Base-by-base conservation (phyloP, 2,329 filamentous ascomycete species). In the Calycina herbarum region DNA sequence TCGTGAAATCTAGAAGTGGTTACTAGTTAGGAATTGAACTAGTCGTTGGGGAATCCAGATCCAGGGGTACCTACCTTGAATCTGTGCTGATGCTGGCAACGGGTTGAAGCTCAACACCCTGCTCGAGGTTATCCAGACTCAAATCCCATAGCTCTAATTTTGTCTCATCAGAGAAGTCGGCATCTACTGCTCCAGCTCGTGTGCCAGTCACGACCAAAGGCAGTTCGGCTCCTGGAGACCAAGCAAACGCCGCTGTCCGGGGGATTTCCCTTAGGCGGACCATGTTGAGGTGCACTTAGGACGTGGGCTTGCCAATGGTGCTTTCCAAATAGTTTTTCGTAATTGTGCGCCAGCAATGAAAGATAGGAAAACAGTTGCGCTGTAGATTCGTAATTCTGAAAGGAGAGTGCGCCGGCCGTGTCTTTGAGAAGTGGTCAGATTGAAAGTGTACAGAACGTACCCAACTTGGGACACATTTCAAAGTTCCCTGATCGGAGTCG, bases 101-200 rank as follows among this genome's bases (percentile, higher is more conserved):
- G 67, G 95, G 93, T 78, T 94, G 89, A 64, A 97, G 87, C 81
- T 98, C 95, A 63, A 92, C 83, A 64, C 88, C 89, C 75, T 91
- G 88, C 67, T 90, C 85, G 68, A 87, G 80, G 78, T 88, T 88
- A 78, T 96, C 92, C 71, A 98, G 84, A 76, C 87, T 89, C 71
- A 99, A 83, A 79, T 98, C 93, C 95, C 95, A 99, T 67, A 99
- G 84, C 82, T 99, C 95, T 65, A 99, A 83, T 81, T 94, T 94
- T 70, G 93, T 97, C 78, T 98, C 94, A 78, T 95, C 95, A 33
- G 95, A 98, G 80, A 99, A 99, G 79, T 98, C 94, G 73, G 92
- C 94, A 79, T 96, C 93, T 54, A 99, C 93, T 73, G 95, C 95
- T 69, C 95, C 95, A 68, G 95, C 94, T 73, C 94, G 89, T 58